Percentiles rank a stretch among this genome's conserved stretches.
phyloP scores from a whole-genome alignment of 345 rosid genomes.

The Linum usitatissimum region DNA sequence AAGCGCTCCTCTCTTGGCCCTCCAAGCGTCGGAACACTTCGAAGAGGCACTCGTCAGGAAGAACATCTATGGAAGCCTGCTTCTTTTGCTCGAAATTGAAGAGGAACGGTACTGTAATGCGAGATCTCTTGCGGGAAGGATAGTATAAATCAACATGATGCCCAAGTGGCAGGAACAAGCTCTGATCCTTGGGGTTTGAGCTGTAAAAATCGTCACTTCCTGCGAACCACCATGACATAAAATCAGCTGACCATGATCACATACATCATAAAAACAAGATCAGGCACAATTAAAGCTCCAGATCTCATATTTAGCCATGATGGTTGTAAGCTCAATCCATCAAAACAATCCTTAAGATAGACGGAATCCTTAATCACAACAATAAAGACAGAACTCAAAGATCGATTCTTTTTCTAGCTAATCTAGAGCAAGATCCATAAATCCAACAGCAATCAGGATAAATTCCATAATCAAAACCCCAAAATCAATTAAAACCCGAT shows the following conservation, averaged over 20 bases:
- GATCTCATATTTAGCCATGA: too few species aligned
- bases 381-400: too few species aligned
- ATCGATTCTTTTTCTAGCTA: too few species aligned
- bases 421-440: too few species aligned
- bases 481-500: not conserved
- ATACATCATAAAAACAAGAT: too few species aligned
- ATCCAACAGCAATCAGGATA: not conserved
- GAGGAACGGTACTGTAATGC: conserved; percentile 57
- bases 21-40: conserved; percentile 78
- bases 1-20: conserved; percentile 63
- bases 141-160: conserved; percentile 57
- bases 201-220: conserved; percentile 66
- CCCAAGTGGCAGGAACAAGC: conserved; percentile 53
- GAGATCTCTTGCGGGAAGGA: conserved; percentile 67
- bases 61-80: conserved; percentile 52
- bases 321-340: not conserved
- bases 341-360: not conserved
- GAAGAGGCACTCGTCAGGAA: conserved; percentile 90
- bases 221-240: conserved; percentile 13
- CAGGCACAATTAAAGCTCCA: too few species aligned
- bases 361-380: too few species aligned
- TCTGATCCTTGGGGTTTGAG: conserved; percentile 65
- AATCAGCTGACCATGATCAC: too few species aligned
- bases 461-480: not conserved
- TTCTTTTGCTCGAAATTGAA: conserved; percentile 45